Evolutionary conservation across 495 filamentous ascomycete genomes (phyloP).

Genomic region (Aspergillus coremiiformis): DNA sequence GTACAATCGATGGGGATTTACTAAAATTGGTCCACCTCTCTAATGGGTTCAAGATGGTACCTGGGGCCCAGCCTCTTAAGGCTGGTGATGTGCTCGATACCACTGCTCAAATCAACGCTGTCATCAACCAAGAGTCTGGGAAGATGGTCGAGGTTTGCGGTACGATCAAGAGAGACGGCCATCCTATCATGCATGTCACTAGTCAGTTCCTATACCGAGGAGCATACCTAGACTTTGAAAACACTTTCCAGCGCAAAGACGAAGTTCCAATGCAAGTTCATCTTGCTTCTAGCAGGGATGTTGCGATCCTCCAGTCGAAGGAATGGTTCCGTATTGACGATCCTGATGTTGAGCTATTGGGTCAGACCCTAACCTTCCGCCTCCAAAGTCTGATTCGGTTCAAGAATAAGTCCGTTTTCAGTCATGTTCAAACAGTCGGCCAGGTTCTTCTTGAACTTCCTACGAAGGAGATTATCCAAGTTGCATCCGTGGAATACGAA

Average conservation of each 20-base stretch:
- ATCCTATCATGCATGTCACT: slow-evolving; percentile 95
- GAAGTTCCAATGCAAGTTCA: slow-evolving; percentile 95
- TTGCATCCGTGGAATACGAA: slow-evolving; percentile 90
- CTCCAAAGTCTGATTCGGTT: slow-evolving; percentile 83
- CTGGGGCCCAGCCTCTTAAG: slow-evolving; percentile 87
- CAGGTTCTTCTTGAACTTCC: slow-evolving; percentile 91
- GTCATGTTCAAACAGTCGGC: slow-evolving; percentile 83
- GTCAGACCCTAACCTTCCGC: slow-evolving; percentile 93
- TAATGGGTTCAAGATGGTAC: slow-evolving; percentile 96
- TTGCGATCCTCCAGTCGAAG: slow-evolving; percentile 89
- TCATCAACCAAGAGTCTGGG: slow-evolving; percentile 95
- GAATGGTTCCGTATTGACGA: slow-evolving; percentile 91
- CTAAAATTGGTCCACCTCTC: slow-evolving; percentile 92
- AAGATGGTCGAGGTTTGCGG: slow-evolving; percentile 99
- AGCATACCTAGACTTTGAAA: slow-evolving; percentile 85
- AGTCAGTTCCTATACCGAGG: slow-evolving; percentile 97
- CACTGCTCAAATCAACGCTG: slow-evolving; percentile 91
- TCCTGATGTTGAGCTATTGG: slow-evolving; percentile 71
- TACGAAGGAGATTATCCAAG: slow-evolving; percentile 95
- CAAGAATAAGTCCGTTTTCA: slow-evolving; percentile 92
- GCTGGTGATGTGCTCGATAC: slow-evolving; percentile 90
- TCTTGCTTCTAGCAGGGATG: slow-evolving; percentile 75
- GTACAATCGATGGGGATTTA: slow-evolving; percentile 88
- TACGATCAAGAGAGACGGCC: slow-evolving; percentile 78
- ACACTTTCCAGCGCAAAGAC: slow-evolving; percentile 95